Base-by-base conservation (phyloP, 179 eudicot species). In the Beta macrorhiza region DNA sequence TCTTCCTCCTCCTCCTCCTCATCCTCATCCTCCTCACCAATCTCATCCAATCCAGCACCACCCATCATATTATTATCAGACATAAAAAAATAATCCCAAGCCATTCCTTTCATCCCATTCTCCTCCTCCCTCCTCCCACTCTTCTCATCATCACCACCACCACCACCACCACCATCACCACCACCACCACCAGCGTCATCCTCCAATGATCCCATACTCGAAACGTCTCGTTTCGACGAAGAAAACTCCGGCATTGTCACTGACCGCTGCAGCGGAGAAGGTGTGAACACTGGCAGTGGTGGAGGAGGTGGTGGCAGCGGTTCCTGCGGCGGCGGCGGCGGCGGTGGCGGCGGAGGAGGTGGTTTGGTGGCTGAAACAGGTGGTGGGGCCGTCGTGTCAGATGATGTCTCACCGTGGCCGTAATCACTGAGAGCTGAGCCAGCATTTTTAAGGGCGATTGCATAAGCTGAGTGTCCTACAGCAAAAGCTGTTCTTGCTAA, bases 71-170 rank as follows among this genome's bases (percentile, higher is more conserved):
- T 32, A 75, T 75, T 86, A 80, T 89, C 84, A 0, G 82, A 86
- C 88, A 82, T 85, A 25, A 85, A 87, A 75, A 95, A 95, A 80
- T 92, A 95, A 83, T 95, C 99, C 99, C 99, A 95, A 16, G 95
- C 91, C 89, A 79, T 80, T 59, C 95, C 93, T 79, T 87, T 90
- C 51, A 37, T 37, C 3, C 42, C 42, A 37, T 37, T 37, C 42
- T 37, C 42, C 29, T 78, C 80, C 10, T 22, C 80, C 16, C 80
- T 68, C 51, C 78, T 73, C 78, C 42, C 81, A 45, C 57, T 19
- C 42, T 80, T 80, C 72, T 72, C 65, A 22, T 65, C 70, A 0
- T 57, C 69, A 56, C n/a, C 73, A 52, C 49, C n/a, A 37, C 42
- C 65, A 22, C 67, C 71, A 3, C 57, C 67, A 57, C 11, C 67